These are phyloP conservation scores for Botrytis medusae DNA, from an alignment of 2,329 filamentous ascomycete species.

Conservation along the genomic window DNA sequence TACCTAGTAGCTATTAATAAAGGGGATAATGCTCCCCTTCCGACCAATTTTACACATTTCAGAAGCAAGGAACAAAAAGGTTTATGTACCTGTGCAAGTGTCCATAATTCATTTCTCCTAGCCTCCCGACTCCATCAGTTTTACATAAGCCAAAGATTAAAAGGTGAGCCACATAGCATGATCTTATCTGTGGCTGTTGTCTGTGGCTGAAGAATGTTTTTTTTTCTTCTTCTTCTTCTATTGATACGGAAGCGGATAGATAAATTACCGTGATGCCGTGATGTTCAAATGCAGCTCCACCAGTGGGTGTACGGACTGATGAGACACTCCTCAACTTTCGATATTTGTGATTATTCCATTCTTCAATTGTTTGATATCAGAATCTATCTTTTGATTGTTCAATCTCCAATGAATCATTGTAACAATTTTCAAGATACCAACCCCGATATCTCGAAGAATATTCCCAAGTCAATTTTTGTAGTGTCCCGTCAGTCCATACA, in stretches of 20 bases:
- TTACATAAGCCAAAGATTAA: background rate
- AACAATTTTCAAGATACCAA: too few relatives aligned
- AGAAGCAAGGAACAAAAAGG: background rate
- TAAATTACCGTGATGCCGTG: background rate
- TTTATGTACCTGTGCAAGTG: background rate
- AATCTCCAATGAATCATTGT: too few relatives aligned
- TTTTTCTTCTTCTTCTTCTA: background rate
- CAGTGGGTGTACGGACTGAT: too few relatives aligned
- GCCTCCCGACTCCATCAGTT: background rate
- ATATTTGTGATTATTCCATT: too few relatives aligned
- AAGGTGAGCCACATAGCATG: background rate
- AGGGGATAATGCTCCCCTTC: background rate
- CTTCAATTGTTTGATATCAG: too few relatives aligned
- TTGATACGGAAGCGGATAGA: background rate
- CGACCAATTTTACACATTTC: background rate
- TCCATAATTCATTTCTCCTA: slow-evolving; percentile 15
- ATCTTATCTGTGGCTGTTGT: slow-evolving; percentile 9
- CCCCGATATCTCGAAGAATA: too few relatives aligned
- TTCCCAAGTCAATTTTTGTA: too few relatives aligned
- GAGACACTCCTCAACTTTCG: too few relatives aligned
- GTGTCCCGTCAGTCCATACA: too few relatives aligned
- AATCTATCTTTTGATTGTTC: too few relatives aligned
- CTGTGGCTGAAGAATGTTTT: background rate
- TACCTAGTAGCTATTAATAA: background rate
- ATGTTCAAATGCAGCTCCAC: too few relatives aligned